Conservation (phyloP, 2,329 filamentous ascomycete species). For the Colletotrichum sp. region DNA sequence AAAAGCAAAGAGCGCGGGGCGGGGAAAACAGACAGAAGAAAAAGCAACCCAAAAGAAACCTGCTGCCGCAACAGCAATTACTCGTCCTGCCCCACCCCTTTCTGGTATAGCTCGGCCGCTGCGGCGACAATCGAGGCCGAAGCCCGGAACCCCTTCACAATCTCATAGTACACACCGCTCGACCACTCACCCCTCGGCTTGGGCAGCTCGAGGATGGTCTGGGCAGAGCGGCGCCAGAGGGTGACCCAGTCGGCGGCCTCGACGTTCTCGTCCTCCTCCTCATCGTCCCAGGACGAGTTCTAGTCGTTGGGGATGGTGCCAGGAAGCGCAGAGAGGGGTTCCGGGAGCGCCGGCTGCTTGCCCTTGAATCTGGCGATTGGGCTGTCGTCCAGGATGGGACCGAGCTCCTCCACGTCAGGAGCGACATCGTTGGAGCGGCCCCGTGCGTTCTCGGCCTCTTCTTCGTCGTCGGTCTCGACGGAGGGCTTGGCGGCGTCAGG, state of each 20-base stretch:
- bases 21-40: neutral
- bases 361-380: neutral
- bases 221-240: neutral
- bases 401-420: neutral
- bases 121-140: neutral
- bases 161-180: neutral
- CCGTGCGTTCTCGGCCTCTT: no score
- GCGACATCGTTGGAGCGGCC: neutral
- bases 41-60: neutral
- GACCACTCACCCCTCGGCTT: neutral
- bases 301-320: neutral
- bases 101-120: neutral
- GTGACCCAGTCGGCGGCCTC: neutral
- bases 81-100: neutral
- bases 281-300: neutral
- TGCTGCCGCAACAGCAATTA: neutral
- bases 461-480: no score
- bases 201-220: neutral
- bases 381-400: neutral
- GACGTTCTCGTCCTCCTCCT: neutral
- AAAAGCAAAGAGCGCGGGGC: neutral
- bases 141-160: neutral
- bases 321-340: neutral
- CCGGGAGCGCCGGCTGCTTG: neutral
- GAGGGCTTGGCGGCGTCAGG: no score